These are phyloP conservation scores for Astragalus membranaceus DNA, from an alignment of 306 rosid genomes.

Conservation along the genomic window DNA sequence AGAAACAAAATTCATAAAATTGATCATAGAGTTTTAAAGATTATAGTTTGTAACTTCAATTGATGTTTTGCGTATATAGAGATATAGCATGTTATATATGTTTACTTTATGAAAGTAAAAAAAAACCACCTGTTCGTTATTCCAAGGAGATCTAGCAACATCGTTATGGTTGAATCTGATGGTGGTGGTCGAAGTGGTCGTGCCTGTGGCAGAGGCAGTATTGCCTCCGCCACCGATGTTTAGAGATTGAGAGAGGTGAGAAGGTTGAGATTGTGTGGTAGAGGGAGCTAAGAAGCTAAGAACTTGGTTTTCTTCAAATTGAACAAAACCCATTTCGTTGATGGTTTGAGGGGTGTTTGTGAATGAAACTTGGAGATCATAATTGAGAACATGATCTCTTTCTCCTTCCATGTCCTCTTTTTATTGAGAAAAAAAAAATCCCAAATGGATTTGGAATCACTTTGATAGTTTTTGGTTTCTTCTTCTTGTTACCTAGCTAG, in stretches of 20 bases:
- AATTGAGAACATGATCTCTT: conserved; percentile 39
- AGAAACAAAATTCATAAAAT: background rate
- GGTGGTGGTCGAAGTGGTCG: background rate
- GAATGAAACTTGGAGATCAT: conserved; percentile 66
- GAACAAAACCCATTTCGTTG: conserved; percentile 71
- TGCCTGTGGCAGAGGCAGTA: background rate
- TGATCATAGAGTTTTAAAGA: background rate
- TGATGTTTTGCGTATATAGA: background rate
- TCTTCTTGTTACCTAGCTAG: background rate
- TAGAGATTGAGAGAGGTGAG: conserved; percentile 32
- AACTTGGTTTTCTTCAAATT: conserved; percentile 69
- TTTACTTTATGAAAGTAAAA: no score
- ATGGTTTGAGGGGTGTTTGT: conserved; percentile 43
- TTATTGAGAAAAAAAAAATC: background rate
- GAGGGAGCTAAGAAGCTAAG: conserved; percentile 74
- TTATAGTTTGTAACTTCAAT: background rate
- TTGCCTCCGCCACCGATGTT: background rate
- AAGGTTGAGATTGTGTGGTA: conserved; percentile 30
- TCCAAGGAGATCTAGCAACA: conserved; percentile 59
- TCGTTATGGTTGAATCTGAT: conserved; percentile 44
- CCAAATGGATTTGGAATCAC: conserved; percentile 6
- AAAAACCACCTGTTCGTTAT: conserved; percentile 51
- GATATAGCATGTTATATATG: no score
- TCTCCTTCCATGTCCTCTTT: conserved; percentile 54
- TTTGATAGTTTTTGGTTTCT: background rate